phyloP scores from a whole-genome alignment of 768 basidiomycete species.

The Panaeolus papilionaceus region DNA sequence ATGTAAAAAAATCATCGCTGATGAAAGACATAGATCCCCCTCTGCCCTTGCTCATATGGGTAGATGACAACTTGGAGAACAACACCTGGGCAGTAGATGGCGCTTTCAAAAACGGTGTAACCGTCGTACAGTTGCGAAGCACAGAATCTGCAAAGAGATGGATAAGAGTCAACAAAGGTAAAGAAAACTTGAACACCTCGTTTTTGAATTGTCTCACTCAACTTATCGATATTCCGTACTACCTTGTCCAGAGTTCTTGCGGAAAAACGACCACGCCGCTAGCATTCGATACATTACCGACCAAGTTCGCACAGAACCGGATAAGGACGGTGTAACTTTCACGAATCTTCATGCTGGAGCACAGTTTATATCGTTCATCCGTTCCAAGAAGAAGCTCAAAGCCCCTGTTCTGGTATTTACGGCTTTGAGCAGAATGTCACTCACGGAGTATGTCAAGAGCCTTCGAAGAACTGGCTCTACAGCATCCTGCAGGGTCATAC shows the following conservation, averaged over 20 bases:
- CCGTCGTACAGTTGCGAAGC: slow-evolving; percentile 29
- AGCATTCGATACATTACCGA: slow-evolving; percentile 24
- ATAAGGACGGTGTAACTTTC: not conserved
- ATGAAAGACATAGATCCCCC: not conserved
- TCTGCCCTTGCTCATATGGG: slow-evolving; percentile 34
- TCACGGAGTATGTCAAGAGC: too few relatives aligned
- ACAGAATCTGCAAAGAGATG: slow-evolving; percentile 32
- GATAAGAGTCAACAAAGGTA: slow-evolving; percentile 35
- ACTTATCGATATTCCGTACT: too few relatives aligned
- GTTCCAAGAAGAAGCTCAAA: slow-evolving; percentile 16
- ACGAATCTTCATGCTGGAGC: slow-evolving; percentile 19
- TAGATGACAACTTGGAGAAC: slow-evolving; percentile 21
- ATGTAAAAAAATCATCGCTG: too few relatives aligned
- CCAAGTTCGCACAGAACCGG: slow-evolving; percentile 20
- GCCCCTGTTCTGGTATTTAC: slow-evolving; percentile 21
- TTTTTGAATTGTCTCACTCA: too few relatives aligned
- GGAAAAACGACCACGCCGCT: slow-evolving; percentile 19
- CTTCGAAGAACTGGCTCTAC: too few relatives aligned
- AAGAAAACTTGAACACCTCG: not conserved
- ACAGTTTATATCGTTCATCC: slow-evolving; percentile 21
- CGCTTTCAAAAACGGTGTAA: slow-evolving; percentile 26
- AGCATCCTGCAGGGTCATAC: too few relatives aligned
- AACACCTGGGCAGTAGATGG: slow-evolving; percentile 20
- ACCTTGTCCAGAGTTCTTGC: slow-evolving; percentile 14
- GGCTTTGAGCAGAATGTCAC: too few relatives aligned